Conservation (phyloP, 331 rosid species). For the Dryas integrifolia region DNA sequence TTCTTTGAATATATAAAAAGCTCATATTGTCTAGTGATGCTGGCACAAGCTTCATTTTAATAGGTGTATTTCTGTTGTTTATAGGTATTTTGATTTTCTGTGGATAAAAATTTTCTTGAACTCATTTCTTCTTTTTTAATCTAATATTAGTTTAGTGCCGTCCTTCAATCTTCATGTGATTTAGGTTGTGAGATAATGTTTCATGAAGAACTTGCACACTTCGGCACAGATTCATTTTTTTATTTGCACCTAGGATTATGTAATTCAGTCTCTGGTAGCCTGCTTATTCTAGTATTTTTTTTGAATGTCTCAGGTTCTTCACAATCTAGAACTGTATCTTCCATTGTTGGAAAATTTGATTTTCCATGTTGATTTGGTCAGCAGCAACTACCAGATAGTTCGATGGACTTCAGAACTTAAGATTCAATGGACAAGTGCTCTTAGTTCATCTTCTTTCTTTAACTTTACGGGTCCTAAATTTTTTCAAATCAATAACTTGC, state of each 20-base stretch:
- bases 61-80: background rate
- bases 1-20: background rate
- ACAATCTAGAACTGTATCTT: slow-evolving; percentile 61
- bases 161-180: background rate
- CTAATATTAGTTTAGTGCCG: background rate
- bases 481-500: slow-evolving; percentile 53
- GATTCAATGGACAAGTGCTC: slow-evolving; percentile 66
- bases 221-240: background rate
- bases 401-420: slow-evolving; percentile 48
- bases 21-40: background rate
- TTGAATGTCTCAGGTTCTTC: slow-evolving; percentile 53
- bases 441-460: slow-evolving; percentile 54
- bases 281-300: slow-evolving; percentile 6
- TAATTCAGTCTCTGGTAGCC: background rate
- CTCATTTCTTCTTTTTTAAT: background rate
- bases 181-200: slow-evolving; percentile 4
- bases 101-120: background rate
- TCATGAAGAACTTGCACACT: background rate
- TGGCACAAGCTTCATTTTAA: background rate
- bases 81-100: background rate
- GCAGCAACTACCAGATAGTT: slow-evolving; percentile 24
- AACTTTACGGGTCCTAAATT: slow-evolving; percentile 46
- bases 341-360: slow-evolving; percentile 65
- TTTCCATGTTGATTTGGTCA: slow-evolving; percentile 30
- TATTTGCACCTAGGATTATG: background rate